A percentile compares a stretch with the other conserved stretches of the same genome.
phyloP scores from a whole-genome alignment of 1,284 basidiomycete species.

The Stygiomarasmius scandens region DNA sequence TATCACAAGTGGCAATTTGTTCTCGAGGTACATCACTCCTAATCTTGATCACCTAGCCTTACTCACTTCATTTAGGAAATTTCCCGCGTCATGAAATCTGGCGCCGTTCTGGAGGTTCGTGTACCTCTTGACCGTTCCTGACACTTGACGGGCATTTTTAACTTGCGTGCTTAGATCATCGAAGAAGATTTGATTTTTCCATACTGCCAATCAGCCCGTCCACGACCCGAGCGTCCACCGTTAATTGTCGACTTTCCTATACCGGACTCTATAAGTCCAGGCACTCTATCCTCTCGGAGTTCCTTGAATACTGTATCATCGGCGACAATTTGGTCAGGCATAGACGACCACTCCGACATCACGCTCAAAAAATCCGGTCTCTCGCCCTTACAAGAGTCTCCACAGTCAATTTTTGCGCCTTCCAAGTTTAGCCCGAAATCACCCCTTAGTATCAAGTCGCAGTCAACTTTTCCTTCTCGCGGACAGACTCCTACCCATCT shows the following conservation, averaged over 20 bases:
- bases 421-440: conserved; percentile 14
- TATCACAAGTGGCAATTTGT: conserved; percentile 51
- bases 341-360: conserved; percentile 11
- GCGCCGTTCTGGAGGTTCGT: conserved; percentile 65
- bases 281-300: conserved; percentile 9
- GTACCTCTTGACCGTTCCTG: conserved; percentile 6
- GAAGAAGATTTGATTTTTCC: conserved; percentile 78
- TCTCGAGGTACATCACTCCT: conserved; percentile 43
- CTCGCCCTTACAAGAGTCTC: conserved; percentile 28
- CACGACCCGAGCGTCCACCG: conserved; percentile 17
- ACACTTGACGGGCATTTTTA: conserved; percentile 8
- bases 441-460: conserved; percentile 16
- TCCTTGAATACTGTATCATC: conserved; percentile 12
- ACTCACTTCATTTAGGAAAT: conserved; percentile 52
- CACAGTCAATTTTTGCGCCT: conserved; percentile 17
- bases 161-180: conserved; percentile 48
- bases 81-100: conserved; percentile 60
- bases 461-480: conserved; percentile 12
- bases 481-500: conserved; percentile 10
- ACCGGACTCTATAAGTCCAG: conserved; percentile 20
- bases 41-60: conserved; percentile 17
- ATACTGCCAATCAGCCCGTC: conserved; percentile 38
- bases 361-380: conserved; percentile 24
- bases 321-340: conserved; percentile 10
- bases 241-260: conserved; percentile 22